phyloP scores from a whole-genome alignment of 331 rosid genomes.

The Saraca asoca region DNA sequence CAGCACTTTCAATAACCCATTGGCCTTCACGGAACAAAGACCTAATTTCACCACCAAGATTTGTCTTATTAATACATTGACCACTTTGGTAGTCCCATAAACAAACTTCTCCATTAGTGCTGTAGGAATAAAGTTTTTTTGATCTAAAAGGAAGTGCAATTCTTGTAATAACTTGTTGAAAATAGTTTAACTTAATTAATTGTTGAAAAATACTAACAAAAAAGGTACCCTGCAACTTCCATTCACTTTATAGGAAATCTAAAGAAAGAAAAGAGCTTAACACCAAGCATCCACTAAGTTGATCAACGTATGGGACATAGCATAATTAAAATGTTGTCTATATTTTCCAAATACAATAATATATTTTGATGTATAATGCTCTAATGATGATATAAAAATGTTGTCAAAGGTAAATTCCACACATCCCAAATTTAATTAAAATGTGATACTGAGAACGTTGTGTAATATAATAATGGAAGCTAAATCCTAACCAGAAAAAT shows the following conservation, averaged over 20 bases:
- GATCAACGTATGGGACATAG: not conserved
- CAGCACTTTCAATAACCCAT: constrained; percentile 50
- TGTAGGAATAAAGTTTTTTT: constrained; percentile 45
- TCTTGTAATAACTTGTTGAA: constrained; percentile 46
- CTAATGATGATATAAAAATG: not conserved
- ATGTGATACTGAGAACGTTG: not conserved
- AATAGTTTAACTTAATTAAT: not conserved
- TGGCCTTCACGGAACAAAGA: constrained; percentile 45
- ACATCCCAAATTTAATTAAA: not conserved
- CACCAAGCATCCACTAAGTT: not conserved
- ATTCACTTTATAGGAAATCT: not conserved
- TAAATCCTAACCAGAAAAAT: not conserved
- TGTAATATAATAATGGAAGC: not conserved
- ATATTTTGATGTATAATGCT: not conserved
- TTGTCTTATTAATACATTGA: constrained; percentile 31
- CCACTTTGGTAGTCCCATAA: constrained; percentile 52
- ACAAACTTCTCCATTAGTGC: constrained; percentile 43
- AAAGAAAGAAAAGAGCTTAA: not conserved
- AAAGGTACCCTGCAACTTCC: not conserved
- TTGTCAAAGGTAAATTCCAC: not conserved
- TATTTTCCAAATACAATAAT: not conserved
- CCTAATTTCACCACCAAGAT: constrained; percentile 36
- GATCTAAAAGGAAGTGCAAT: constrained; percentile 45
- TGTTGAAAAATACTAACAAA: not conserved
- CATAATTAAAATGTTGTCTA: not conserved